These are phyloP conservation scores for Geotrichum klebahnii DNA, from an alignment of 1,139 yeast genomes.

Conservation along the genomic window DNA sequence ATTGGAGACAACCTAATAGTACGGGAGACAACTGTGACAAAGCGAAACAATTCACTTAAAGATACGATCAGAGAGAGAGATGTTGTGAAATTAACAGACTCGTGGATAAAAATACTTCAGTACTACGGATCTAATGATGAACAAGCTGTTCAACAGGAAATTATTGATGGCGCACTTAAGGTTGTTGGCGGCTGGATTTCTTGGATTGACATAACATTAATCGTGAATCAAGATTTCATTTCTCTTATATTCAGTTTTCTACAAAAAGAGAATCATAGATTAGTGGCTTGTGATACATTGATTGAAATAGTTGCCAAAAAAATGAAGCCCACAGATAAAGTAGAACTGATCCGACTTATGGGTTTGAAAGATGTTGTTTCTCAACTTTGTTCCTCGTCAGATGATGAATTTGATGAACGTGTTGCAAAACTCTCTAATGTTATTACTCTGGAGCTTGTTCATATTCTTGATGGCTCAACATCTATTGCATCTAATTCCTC, in stretches of 20 bases:
- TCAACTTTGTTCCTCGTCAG: constrained; percentile 41
- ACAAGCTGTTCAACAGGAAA: constrained; percentile 40
- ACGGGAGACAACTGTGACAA: constrained; percentile 55
- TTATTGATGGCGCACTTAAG: constrained; percentile 55
- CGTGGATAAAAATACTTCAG: constrained; percentile 64
- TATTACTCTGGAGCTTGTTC: constrained; percentile 69
- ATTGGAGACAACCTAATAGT: constrained; percentile 87
- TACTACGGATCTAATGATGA: constrained; percentile 38
- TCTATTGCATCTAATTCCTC: constrained; percentile 30
- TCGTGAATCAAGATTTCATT: constrained; percentile 65
- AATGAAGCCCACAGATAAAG: constrained; percentile 83
- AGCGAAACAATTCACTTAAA: constrained; percentile 67
- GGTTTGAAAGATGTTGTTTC: constrained; percentile 57
- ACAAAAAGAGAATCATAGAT: constrained; percentile 40
- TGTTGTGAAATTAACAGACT: constrained; percentile 59
- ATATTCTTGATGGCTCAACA: constrained; percentile 54
- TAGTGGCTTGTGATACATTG: constrained; percentile 67
- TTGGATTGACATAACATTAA: constrained; percentile 88
- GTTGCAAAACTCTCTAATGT: constrained; percentile 70
- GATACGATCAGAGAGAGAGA: constrained; percentile 77
- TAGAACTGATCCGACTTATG: constrained; percentile 67
- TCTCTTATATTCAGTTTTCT: constrained; percentile 61
- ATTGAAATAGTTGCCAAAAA: constrained; percentile 82
- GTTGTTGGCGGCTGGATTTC: constrained; percentile 83
- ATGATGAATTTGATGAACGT: constrained; percentile 71